Percentiles rank a stretch among this genome's conserved stretches.
phyloP scores from a whole-genome alignment of 2,329 filamentous ascomycete species.

The Fusarium sp. region DNA sequence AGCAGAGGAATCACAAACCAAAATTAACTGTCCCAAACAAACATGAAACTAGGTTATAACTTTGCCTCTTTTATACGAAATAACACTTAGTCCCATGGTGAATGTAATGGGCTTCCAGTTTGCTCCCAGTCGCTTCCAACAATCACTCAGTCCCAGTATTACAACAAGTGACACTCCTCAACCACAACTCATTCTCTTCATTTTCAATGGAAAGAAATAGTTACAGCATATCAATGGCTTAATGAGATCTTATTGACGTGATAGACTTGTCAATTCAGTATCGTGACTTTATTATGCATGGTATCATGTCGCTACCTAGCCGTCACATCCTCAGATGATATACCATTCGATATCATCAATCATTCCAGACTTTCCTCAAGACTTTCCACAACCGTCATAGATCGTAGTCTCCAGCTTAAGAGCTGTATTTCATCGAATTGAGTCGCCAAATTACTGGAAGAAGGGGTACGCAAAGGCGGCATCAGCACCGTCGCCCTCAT shows the following conservation, averaged over 20 bases:
- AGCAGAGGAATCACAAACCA: neutral
- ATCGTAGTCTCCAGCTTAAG: neutral
- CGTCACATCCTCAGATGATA: slow-evolving; percentile 13
- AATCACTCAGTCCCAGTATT: neutral
- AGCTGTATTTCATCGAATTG: too few relatives aligned
- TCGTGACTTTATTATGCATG: slow-evolving; percentile 11
- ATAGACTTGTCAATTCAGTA: neutral
- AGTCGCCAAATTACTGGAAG: neutral
- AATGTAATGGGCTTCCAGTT: neutral
- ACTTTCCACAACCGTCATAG: neutral
- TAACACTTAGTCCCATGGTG: neutral
- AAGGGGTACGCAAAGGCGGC: slow-evolving; percentile 15
- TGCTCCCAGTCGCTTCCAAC: neutral
- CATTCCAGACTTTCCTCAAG: slow-evolving; percentile 1
- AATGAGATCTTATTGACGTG: neutral
- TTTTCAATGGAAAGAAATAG: neutral
- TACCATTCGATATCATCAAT: neutral
- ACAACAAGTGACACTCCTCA: neutral
- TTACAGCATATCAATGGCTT: neutral
- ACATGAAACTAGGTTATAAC: neutral
- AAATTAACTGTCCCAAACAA: neutral
- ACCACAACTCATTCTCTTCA: neutral
- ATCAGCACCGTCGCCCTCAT: neutral
- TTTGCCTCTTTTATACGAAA: neutral
- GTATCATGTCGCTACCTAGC: slow-evolving; percentile 9